These are phyloP conservation scores for Tricholoma flavovirens DNA, from an alignment of 768 basidiomycete genomes.

Conservation along the genomic window DNA sequence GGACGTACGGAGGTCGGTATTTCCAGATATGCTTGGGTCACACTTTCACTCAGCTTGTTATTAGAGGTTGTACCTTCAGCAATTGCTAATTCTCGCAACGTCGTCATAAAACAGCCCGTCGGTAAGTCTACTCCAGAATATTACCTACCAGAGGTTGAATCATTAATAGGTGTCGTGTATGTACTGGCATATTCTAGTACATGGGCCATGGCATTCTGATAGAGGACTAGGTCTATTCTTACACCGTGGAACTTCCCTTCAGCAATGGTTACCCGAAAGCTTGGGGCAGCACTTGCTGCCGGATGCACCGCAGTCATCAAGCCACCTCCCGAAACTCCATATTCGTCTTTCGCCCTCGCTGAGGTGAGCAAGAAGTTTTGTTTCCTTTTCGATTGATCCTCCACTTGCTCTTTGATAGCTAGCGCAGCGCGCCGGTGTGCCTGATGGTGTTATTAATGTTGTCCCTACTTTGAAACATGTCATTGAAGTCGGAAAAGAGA, in stretches of 20 bases:
- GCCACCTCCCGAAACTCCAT: slow-evolving; percentile 92
- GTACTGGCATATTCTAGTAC: slow-evolving; percentile 10
- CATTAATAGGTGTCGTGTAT: slow-evolving; percentile 33
- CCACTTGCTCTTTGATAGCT: slow-evolving; percentile 41
- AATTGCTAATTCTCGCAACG: slow-evolving; percentile 62
- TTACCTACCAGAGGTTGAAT: neutral
- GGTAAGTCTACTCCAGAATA: slow-evolving; percentile 36
- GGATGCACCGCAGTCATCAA: slow-evolving; percentile 97
- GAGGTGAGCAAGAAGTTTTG: slow-evolving; percentile 47
- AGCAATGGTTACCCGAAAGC: slow-evolving; percentile 90
- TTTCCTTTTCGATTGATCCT: neutral
- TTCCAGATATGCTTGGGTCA: neutral
- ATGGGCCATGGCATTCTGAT: slow-evolving; percentile 1
- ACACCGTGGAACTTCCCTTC: slow-evolving; percentile 95
- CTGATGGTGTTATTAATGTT: slow-evolving; percentile 92
- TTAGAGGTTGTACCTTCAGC: slow-evolving; percentile 81
- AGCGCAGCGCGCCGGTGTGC: slow-evolving; percentile 83
- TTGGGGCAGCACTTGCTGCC: slow-evolving; percentile 85
- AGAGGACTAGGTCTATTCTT: slow-evolving; percentile 54
- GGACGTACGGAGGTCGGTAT: slow-evolving; percentile 77
- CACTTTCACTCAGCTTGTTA: neutral
- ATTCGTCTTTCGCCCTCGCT: slow-evolving; percentile 84
- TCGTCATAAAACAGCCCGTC: slow-evolving; percentile 91
- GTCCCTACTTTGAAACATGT: slow-evolving; percentile 86
- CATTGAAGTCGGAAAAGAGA: slow-evolving; percentile 83